Percentiles rank a stretch among this genome's conserved stretches.
Evolutionary conservation across 1,139 yeast genomes (phyloP).

Genomic region (Blastobotrys serpentis): DNA sequence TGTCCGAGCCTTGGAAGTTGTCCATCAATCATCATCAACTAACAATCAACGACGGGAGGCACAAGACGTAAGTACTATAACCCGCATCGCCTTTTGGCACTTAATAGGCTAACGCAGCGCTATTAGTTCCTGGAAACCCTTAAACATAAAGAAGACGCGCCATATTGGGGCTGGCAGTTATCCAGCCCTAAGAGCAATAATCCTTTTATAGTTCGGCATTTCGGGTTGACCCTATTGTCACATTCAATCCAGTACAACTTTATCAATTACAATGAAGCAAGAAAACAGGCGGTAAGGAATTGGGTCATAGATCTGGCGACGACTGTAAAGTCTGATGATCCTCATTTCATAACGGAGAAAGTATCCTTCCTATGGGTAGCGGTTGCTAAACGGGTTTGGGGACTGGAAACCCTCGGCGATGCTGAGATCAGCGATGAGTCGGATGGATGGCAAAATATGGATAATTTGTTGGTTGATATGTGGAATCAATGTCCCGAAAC

Average conservation of each 20-base stretch:
- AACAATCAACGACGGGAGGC: conserved; percentile 48
- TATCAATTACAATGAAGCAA: conserved; percentile 60
- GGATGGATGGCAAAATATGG: conserved; percentile 93
- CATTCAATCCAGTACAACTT: conserved; percentile 61
- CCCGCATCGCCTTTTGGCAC: background rate
- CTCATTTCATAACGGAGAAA: conserved; percentile 88
- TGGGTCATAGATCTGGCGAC: conserved; percentile 82
- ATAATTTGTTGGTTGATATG: conserved; percentile 63
- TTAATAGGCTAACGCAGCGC: too few relatives aligned
- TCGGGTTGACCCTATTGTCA: conserved; percentile 79
- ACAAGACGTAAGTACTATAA: conserved; percentile 38
- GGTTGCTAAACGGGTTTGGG: conserved; percentile 93
- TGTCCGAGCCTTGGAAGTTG: conserved; percentile 70
- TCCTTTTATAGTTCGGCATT: conserved; percentile 78
- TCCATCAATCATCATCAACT: conserved; percentile 69
- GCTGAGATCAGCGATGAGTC: conserved; percentile 24
- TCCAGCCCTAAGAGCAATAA: conserved; percentile 64
- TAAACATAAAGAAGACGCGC: conserved; percentile 77
- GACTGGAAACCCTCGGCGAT: conserved; percentile 40
- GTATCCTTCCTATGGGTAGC: conserved; percentile 89
- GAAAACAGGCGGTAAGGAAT: conserved; percentile 64
- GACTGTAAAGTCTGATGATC: conserved; percentile 62
- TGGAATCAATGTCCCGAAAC: conserved; percentile 64
- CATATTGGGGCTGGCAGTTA: conserved; percentile 88
- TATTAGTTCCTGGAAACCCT: conserved; percentile 68